Evolutionary conservation across 139 green algal genomes (phyloP).

Genomic region (Micromonas commoda): DNA sequence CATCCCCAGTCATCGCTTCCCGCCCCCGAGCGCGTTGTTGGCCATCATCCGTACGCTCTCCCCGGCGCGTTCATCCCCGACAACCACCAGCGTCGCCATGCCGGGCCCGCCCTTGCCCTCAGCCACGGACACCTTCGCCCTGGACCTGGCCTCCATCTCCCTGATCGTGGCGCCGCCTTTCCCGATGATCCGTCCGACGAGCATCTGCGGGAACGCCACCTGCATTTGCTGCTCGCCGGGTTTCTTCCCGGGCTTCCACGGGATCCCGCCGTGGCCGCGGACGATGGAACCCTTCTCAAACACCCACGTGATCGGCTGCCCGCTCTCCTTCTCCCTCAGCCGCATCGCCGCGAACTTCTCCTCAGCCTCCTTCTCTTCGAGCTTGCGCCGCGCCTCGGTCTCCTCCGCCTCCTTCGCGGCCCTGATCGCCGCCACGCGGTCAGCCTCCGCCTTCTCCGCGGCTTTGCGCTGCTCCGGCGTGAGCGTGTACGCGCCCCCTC

Average conservation of each 20-base stretch:
- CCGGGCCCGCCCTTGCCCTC: slow-evolving; percentile 8
- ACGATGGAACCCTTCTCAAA: background rate
- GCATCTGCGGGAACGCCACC: slow-evolving; percentile 7
- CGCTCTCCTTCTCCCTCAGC: background rate
- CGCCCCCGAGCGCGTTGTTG: background rate
- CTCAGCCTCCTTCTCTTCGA: background rate
- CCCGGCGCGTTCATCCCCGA: background rate
- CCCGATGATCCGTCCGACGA: slow-evolving; percentile 12
- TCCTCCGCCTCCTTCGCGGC: slow-evolving; percentile 19
- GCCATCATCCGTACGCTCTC: slow-evolving; percentile 15
- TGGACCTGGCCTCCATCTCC: background rate
- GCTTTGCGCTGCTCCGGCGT: slow-evolving; percentile 16
- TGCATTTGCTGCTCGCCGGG: background rate
- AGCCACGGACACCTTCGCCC: slow-evolving; percentile 9
- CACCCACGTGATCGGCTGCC: background rate
- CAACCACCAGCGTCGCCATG: background rate
- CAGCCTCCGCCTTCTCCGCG: slow-evolving; percentile 20
- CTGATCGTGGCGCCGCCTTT: background rate
- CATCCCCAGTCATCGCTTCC: background rate
- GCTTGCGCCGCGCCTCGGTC: background rate
- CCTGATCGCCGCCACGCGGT: background rate
- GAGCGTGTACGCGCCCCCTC: background rate
- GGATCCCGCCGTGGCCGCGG: background rate
- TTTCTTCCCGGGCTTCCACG: background rate
- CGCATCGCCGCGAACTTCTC: slow-evolving; percentile 19